Evolutionary conservation across 179 eudicot species (phyloP).

Genomic region (Actinidia chinensis): DNA sequence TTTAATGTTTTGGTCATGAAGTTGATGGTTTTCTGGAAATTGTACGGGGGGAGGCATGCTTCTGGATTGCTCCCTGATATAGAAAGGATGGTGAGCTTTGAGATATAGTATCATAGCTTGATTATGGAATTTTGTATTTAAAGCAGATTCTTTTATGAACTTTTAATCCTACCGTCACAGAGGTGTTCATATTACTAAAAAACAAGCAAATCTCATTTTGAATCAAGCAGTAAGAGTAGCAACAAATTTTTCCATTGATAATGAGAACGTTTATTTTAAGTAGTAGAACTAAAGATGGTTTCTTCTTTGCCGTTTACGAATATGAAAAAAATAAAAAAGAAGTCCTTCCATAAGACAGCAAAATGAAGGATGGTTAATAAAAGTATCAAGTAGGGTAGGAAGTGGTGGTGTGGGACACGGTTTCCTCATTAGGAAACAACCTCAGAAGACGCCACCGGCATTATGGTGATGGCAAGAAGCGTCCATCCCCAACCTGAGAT

Average conservation of each 20-base stretch:
- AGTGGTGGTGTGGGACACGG: neutral
- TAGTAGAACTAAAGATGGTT: too few relatives aligned
- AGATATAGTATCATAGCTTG: neutral
- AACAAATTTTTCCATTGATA: too few relatives aligned
- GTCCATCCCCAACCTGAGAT: neutral
- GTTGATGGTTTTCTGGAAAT: constrained; percentile 76
- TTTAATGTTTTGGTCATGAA: constrained; percentile 83
- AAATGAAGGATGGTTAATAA: constrained; percentile 5
- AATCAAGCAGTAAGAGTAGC: too few relatives aligned
- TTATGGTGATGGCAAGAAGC: neutral
- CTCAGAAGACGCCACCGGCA: too few relatives aligned
- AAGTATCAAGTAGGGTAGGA: neutral
- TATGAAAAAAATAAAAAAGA: neutral
- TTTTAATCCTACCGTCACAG: neutral
- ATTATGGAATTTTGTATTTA: neutral
- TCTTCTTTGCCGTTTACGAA: neutral
- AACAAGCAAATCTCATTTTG: neutral
- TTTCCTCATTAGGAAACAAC: neutral
- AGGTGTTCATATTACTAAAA: too few relatives aligned
- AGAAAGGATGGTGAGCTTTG: constrained; percentile 82
- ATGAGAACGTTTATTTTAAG: too few relatives aligned
- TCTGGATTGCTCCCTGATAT: constrained; percentile 82
- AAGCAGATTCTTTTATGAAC: neutral
- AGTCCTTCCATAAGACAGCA: neutral
- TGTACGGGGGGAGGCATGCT: constrained; percentile 69